Conservation (phyloP, 2,329 filamentous ascomycete genomes). For the Onygena corvina region DNA sequence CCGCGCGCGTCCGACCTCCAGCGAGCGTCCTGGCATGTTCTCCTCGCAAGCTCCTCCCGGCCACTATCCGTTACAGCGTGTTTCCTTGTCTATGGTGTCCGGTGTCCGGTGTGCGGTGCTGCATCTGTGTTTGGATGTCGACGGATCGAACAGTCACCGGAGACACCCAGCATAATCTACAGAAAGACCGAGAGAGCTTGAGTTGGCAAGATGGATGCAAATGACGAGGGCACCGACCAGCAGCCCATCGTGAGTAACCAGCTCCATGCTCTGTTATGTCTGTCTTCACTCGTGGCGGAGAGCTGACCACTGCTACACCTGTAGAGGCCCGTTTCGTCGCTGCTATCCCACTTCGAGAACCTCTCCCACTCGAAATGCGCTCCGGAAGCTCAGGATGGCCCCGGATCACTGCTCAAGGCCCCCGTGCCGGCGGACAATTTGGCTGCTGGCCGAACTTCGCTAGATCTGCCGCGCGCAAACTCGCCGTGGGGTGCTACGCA, state of each 20-base stretch:
- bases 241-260: slow-evolving; percentile 12
- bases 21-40: not conserved
- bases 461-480: slow-evolving; percentile 32
- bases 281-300: slow-evolving; percentile 4
- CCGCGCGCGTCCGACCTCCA: not conserved
- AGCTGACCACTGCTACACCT: slow-evolving; percentile 12
- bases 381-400: slow-evolving; percentile 21
- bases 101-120: too few species aligned
- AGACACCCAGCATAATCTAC: too few species aligned
- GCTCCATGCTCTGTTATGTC: slow-evolving; percentile 1
- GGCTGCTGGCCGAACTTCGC: slow-evolving; percentile 26
- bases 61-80: too few species aligned
- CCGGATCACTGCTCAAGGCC: slow-evolving; percentile 22
- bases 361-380: slow-evolving; percentile 26
- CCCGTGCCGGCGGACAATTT: slow-evolving; percentile 24
- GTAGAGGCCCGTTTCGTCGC: slow-evolving; percentile 38
- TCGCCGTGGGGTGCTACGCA: slow-evolving; percentile 27
- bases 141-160: too few species aligned
- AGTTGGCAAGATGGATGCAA: not conserved
- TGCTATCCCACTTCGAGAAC: slow-evolving; percentile 39
- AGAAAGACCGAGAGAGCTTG: too few species aligned
- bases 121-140: too few species aligned
- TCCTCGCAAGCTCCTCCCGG: too few species aligned
- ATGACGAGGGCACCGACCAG: slow-evolving; percentile 10
- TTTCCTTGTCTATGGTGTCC: too few species aligned